Evolutionary conservation across 768 basidiomycete species (phyloP).

Genomic region (Hysterangium stoloniferum): DNA sequence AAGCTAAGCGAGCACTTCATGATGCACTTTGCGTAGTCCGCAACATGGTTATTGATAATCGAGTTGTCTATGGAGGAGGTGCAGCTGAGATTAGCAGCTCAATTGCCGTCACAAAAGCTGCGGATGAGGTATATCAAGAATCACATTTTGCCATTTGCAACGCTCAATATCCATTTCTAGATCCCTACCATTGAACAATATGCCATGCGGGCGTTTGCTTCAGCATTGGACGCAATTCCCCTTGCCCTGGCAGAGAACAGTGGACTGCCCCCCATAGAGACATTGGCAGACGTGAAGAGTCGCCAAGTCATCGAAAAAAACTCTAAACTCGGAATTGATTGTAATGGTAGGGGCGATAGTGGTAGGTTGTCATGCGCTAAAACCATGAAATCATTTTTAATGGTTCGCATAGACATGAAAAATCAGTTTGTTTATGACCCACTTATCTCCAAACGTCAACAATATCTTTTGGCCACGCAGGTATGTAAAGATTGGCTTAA

Average conservation of each 20-base stretch:
- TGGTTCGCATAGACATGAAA: slow-evolving; percentile 74
- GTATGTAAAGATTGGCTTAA: slow-evolving; percentile 30
- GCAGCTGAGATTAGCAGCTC: slow-evolving; percentile 96
- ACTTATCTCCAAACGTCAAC: slow-evolving; percentile 93
- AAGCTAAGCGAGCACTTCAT: slow-evolving; percentile 95
- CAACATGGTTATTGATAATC: slow-evolving; percentile 89
- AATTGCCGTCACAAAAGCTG: slow-evolving; percentile 87
- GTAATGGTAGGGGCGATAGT: slow-evolving; percentile 76
- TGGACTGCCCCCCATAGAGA: slow-evolving; percentile 92
- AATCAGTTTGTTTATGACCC: slow-evolving; percentile 96
- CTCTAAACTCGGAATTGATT: slow-evolving; percentile 88
- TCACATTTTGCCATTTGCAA: neutral
- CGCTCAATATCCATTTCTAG: slow-evolving; percentile 28
- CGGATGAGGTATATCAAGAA: slow-evolving; percentile 66
- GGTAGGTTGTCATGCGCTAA: slow-evolving; percentile 39
- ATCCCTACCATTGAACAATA: slow-evolving; percentile 98
- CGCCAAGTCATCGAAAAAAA: slow-evolving; percentile 82
- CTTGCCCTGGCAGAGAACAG: slow-evolving; percentile 97
- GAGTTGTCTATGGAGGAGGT: slow-evolving; percentile 97
- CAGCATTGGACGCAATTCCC: slow-evolving; percentile 90
- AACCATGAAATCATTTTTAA: neutral
- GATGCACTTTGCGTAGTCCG: slow-evolving; percentile 97
- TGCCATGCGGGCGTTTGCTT: slow-evolving; percentile 98
- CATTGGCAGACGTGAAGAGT: slow-evolving; percentile 91
- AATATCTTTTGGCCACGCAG: slow-evolving; percentile 96